Base-by-base conservation (phyloP, 768 basidiomycete genomes). In the Stropharia rugosoannulata region DNA sequence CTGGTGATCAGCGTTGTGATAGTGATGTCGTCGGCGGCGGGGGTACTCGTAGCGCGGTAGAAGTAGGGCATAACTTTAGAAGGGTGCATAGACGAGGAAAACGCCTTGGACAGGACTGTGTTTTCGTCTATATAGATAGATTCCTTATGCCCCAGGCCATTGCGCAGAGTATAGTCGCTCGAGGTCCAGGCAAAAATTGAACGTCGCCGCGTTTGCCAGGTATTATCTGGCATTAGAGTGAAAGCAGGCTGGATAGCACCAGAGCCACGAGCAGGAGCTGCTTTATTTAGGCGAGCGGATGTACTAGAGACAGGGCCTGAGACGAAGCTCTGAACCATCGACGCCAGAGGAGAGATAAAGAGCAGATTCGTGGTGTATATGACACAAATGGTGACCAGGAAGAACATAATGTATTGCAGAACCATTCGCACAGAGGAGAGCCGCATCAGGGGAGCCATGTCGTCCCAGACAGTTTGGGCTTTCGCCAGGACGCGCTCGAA, bases 1-100 rank as follows among this genome's bases (percentile, higher is more conserved):
- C 81, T 83, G 2, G 93, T 94, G 36, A 94, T 86, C 32, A 93
- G 78, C 0, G 93, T 95, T 0, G 93, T 90, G 53, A 95, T 84
- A 2, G 93, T 94, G 49, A 95, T 84, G 58, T 93, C 91, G 37
- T 87, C 80, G 29, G 70, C 62, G 46, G 83, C 77, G 58, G 86
- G 80, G 10, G 64, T 61, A 2, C 79, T 80, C 10, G 77, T 76
- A 2, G 88, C 89, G 49, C 83, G 81, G 67, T 90, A 91, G 70
- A 88, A 93, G 73, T 86, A 95, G 0, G 93, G 93, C 18, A 90
- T 78, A 51, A 93, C 83, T 59, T 84, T 84, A 64, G 80, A 86
- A 0, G 92, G 91, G 37, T 81, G 80, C 80, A 89, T 83, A 18
- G 83, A 83, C 52, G 76, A 76, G 3, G 87, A 72, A 61, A 91